Percentiles rank a stretch among this genome's conserved stretches.
phyloP scores from a whole-genome alignment of 257 asterid species.

The Solanum bukasovii region DNA sequence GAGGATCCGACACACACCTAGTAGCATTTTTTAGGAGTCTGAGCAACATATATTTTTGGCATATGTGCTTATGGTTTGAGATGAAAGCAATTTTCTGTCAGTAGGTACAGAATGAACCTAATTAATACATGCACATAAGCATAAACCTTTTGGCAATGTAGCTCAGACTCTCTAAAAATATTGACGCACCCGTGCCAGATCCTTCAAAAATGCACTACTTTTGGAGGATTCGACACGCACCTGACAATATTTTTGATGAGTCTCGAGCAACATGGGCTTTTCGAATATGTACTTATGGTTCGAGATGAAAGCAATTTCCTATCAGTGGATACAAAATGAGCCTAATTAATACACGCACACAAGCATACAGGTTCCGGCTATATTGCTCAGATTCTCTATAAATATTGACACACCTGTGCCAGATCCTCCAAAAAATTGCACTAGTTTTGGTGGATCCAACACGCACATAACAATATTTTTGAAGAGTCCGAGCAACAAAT shows the following conservation, averaged over 20 bases:
- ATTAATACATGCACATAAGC: not conserved
- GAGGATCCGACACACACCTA: not conserved
- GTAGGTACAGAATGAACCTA: not conserved
- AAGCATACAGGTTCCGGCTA: not conserved
- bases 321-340: not conserved
- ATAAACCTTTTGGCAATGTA: rapidly evolving
- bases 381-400: not conserved
- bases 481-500: too few species aligned
- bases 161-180: not conserved
- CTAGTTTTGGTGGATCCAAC: too few species aligned
- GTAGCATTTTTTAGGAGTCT: too few species aligned
- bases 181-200: not conserved
- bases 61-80: not conserved
- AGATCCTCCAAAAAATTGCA: not conserved
- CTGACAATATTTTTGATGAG: not conserved
- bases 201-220: not conserved
- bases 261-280: not conserved
- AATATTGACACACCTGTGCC: not conserved
- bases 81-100: not conserved
- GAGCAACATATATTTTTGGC: not conserved
- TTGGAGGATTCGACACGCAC: not conserved
- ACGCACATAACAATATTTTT: too few species aligned
- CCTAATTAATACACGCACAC: not conserved
- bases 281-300: not conserved
- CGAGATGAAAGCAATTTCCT: not conserved